Conservation (phyloP, 1,284 basidiomycete species). For the Thecaphora thlaspeos region DNA sequence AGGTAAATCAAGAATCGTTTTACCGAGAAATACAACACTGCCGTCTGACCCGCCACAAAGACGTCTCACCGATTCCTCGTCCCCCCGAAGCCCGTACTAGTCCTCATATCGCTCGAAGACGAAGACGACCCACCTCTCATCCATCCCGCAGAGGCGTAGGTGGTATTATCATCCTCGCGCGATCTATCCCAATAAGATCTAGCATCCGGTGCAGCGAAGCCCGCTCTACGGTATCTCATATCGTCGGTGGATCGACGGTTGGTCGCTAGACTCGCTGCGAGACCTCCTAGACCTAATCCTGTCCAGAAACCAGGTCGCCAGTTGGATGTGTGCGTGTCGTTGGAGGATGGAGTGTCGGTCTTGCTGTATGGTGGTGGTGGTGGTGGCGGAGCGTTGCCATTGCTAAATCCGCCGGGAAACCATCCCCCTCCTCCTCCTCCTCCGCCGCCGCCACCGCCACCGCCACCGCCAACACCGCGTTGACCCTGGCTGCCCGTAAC, state of each 20-base stretch:
- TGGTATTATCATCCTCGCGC: constrained; percentile 7
- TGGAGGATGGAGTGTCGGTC: constrained; percentile 35
- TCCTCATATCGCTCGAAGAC: constrained; percentile 1
- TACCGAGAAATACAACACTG: too few relatives aligned
- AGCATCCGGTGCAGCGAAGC: background rate
- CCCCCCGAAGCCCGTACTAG: constrained; percentile 39
- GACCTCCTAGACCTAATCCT: constrained; percentile 30
- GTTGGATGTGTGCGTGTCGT: background rate
- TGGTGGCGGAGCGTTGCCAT: background rate
- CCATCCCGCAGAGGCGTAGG: background rate
- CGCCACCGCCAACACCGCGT: constrained; percentile 35
- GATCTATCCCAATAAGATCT: background rate
- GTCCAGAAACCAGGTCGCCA: constrained; percentile 49
- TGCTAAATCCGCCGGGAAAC: constrained; percentile 12
- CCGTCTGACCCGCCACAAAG: background rate
- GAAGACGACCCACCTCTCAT: constrained; percentile 1
- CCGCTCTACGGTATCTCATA: background rate
- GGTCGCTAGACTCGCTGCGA: constrained; percentile 21
- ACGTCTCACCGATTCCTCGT: constrained; percentile 27
- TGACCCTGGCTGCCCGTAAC: constrained; percentile 26
- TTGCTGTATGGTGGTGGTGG: constrained; percentile 79
- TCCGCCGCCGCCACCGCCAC: constrained; percentile 57
- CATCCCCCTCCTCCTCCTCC: constrained; percentile 36
- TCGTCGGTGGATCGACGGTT: background rate
- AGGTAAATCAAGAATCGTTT: too few relatives aligned